Base-by-base conservation (phyloP, 805 yeast genomes). In the Ogataea allantospora region DNA sequence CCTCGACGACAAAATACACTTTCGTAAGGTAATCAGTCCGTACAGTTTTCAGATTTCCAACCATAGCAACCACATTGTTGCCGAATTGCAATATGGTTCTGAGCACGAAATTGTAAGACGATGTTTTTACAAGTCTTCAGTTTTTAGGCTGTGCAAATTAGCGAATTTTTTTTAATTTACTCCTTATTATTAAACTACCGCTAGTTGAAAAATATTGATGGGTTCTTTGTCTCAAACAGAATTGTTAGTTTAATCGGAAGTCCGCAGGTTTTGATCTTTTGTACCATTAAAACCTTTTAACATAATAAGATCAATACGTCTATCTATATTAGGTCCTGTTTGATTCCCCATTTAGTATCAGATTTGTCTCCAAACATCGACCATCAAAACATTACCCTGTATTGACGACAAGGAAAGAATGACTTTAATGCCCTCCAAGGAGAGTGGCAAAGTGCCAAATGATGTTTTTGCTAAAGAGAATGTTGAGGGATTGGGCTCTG, bases 381-480 rank as follows among this genome's bases (percentile, higher is more conserved):
- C 11, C 8, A 21, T 21, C 23, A 21, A 21, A 21, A 21, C 23
- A 21, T 7, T 5, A n/a, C n/a, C 11, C 23, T 15, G 10, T 7
- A 27, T 13, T 17, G 11, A 17, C 16, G 32, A n/a, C 31, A 21
- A 24, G 27, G 31, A 18, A 14, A 27, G 18, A 10, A 38, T 31
- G 41, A 31, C 36, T 11, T 14, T 12, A 6, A 10, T 17, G 28
- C 33, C 28, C 24, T 38, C 35, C 6, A 14, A 29, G 23, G 39
- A 35, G 33, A 13, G 34, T 8, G 27, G 13, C 11, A 19, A 19
- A 14, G 15, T 13, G 15, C 11, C 20, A 5, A 19, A 32, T 4
- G 22, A 11, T 6, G 19, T 21, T 4, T 30, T 27, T 21, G 35
- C 35, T n/a, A 39, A 43, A 29, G 43, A 39, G 22, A 39, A 39